Percentiles rank a stretch among this genome's conserved stretches.
These are phyloP conservation scores for Hericium rajendrae DNA, from an alignment of 768 basidiomycete genomes.

Conservation along the genomic window DNA sequence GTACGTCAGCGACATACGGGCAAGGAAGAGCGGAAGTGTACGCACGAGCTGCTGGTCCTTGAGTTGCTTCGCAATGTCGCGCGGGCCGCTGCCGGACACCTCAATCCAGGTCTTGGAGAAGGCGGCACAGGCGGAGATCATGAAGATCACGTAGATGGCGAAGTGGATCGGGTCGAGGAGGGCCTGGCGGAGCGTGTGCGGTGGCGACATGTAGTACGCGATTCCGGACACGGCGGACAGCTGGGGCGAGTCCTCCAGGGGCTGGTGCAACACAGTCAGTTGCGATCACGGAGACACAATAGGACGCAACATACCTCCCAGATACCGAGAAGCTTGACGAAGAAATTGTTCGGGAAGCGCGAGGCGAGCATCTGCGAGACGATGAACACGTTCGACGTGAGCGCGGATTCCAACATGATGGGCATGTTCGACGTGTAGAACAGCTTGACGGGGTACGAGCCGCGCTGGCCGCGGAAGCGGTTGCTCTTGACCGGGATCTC, in stretches of 20 bases:
- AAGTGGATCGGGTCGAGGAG: constrained; percentile 93
- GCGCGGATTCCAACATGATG: constrained; percentile 94
- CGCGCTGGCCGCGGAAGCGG: constrained; percentile 92
- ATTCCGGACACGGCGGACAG: constrained; percentile 85
- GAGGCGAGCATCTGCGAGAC: constrained; percentile 90
- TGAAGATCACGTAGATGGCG: constrained; percentile 82
- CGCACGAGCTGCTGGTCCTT: constrained; percentile 95
- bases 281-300: background rate
- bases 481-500: constrained; percentile 98
- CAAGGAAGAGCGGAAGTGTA: background rate
- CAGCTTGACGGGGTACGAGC: constrained; percentile 92
- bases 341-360: constrained; percentile 84
- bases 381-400: constrained; percentile 92
- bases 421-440: constrained; percentile 99
- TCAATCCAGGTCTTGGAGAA: constrained; percentile 99
- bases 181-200: constrained; percentile 84
- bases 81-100: constrained; percentile 89
- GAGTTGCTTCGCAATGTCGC: constrained; percentile 95
- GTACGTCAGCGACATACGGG: background rate
- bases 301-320: constrained; percentile 72
- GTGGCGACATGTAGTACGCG: constrained; percentile 96
- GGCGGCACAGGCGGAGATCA: constrained; percentile 87
- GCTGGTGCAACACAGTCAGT: constrained; percentile 36
- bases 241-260: constrained; percentile 89
- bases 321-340: constrained; percentile 86